Base-by-base conservation (phyloP, 2,329 filamentous ascomycete species). In the Fusarium lateritium region DNA sequence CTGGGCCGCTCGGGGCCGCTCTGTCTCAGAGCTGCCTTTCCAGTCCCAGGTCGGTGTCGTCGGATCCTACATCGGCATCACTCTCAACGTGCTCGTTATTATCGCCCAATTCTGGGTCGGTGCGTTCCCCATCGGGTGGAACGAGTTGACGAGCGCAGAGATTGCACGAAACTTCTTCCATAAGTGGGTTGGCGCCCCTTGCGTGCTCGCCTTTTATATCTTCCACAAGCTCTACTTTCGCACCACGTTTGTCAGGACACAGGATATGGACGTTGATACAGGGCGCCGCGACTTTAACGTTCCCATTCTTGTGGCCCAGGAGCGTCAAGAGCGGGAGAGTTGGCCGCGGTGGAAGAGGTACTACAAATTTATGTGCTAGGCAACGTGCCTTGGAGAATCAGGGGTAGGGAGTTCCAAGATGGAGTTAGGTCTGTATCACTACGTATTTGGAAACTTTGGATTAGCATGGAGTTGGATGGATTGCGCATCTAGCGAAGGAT, bases 21-120 rank as follows among this genome's bases (percentile, higher is more conserved):
- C 83, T n/a, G 82, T 94, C 36, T 84, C 89, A 56, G 92, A 97
- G 73, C 85, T 98, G 7, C 92, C 94, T 8, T 98, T 96, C 83
- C 84, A 82, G 36, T 93, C 92, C 1, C 93, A 97, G 76, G 88
- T 92, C 6, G 95, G 95, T 63, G 82, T 96, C 10, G 71, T 86
- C 11, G 95, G 94, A 11, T 97, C 93, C 4, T 98, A 91, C 85
- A 65, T 96, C 31, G 94, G 94, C 24, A 85, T 97, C 58, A 69
- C 83, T 33, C 88, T 97, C 77, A 97, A 97, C 80, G 59, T 86
- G 21, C 80, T 95, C 39, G 90, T 97, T 31, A 85, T 98, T 28
- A 77, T 92, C 45, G 93, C 92, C 2, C 94, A 98, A 78, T 95
- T 97, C 82, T 98, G 94, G 92, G 90, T 92, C 50, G 93, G 92